These are phyloP conservation scores for Trichoderma polysporum DNA, from an alignment of 2,329 filamentous ascomycete genomes.

Conservation along the genomic window DNA sequence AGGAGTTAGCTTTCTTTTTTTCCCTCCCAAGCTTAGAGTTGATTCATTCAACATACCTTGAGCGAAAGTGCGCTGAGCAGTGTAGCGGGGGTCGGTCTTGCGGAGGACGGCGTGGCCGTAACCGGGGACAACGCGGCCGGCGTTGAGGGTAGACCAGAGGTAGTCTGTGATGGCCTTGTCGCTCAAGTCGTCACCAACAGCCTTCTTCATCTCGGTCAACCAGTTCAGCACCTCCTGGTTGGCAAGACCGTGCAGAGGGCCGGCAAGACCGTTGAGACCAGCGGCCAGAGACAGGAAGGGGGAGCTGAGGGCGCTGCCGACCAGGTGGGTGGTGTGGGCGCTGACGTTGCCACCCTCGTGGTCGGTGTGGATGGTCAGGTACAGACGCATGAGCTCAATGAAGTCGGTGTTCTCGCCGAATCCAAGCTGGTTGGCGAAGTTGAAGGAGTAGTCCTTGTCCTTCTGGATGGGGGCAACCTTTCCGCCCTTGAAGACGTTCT, in stretches of 20 bases:
- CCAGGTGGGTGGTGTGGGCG: slow-evolving; percentile 97
- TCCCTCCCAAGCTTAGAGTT: background rate
- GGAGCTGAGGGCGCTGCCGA: slow-evolving; percentile 93
- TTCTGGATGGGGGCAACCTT: slow-evolving; percentile 95
- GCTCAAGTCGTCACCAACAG: slow-evolving; percentile 88
- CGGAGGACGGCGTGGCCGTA: slow-evolving; percentile 99
- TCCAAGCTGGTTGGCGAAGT: slow-evolving; percentile 99
- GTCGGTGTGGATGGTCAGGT: slow-evolving; percentile 99
- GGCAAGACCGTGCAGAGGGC: slow-evolving; percentile 96
- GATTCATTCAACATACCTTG: slow-evolving; percentile 47
- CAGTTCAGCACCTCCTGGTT: slow-evolving; percentile 99
- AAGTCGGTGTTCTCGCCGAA: slow-evolving; percentile 96
- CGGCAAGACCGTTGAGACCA: slow-evolving; percentile 96
- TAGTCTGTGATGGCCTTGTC: slow-evolving; percentile 98
- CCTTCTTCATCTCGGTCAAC: slow-evolving; percentile 98
- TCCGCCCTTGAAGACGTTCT: slow-evolving; percentile 99
- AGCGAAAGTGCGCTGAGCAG: slow-evolving; percentile 95
- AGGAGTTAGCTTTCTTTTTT: slow-evolving; percentile 31
- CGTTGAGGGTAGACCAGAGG: slow-evolving; percentile 96
- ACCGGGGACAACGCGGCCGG: slow-evolving; percentile 92
- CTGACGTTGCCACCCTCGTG: slow-evolving; percentile 99
- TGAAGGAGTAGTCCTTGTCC: slow-evolving; percentile 99
- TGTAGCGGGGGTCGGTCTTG: slow-evolving; percentile 99
- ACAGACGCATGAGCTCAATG: slow-evolving; percentile 95
- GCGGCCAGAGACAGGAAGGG: slow-evolving; percentile 95